Conservation (phyloP, 352 stramenopile species). For the Phytophthora colocasiae region DNA sequence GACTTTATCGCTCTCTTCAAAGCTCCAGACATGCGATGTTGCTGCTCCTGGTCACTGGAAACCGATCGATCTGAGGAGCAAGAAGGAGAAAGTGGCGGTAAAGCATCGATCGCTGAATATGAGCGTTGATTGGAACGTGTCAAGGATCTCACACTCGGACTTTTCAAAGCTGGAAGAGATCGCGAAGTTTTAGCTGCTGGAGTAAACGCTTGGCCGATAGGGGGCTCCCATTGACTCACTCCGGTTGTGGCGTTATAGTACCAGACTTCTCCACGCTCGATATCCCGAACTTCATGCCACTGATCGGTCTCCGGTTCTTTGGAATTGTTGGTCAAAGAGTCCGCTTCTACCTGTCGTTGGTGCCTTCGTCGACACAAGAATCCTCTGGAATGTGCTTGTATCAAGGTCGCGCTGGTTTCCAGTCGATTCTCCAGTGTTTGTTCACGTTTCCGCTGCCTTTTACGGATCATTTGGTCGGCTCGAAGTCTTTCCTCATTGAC, state of each 20-base stretch:
- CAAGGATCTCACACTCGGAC: constrained; percentile 2
- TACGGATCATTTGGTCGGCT: constrained; percentile 20
- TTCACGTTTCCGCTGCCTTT: constrained; percentile 31
- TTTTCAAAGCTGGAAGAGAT: constrained; percentile 34
- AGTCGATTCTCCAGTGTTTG: constrained; percentile 46
- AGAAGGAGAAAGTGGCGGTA: constrained; percentile 46
- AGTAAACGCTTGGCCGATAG: constrained; percentile 22
- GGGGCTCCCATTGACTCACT: constrained; percentile 79
- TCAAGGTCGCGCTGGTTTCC: constrained; percentile 63
- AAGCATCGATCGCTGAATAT: constrained; percentile 4
- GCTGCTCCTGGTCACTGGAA: constrained; percentile 35
- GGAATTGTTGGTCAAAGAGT: neutral
- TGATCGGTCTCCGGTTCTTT: constrained; percentile 20
- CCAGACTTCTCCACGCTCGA: constrained; percentile 74
- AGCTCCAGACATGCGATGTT: constrained; percentile 18
- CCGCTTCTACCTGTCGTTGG: constrained; percentile 27
- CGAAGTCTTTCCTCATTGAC: constrained; percentile 26
- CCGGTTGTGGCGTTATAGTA: constrained; percentile 83
- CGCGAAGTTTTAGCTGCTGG: constrained; percentile 18
- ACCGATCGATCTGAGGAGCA: constrained; percentile 46
- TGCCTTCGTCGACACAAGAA: constrained; percentile 53
- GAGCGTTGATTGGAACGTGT: constrained; percentile 22
- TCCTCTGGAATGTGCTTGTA: constrained; percentile 69
- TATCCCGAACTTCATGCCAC: constrained; percentile 82
- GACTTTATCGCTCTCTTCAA: constrained; percentile 15